phyloP scores from a whole-genome alignment of 2,329 filamentous ascomycete species.

The Cladophialophora chaetospira region DNA sequence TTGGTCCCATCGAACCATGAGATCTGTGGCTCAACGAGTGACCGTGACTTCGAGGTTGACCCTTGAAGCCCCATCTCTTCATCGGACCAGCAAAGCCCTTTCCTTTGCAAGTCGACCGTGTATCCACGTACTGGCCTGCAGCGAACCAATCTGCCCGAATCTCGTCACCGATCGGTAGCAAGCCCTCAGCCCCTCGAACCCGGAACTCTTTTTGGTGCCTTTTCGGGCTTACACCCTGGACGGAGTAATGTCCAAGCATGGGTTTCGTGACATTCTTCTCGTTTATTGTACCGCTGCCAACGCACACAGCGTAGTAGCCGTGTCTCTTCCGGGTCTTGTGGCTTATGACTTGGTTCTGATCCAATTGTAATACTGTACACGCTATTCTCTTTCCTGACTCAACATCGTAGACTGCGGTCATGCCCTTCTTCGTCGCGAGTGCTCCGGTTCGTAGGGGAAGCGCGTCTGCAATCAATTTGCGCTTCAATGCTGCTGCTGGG shows the following conservation, averaged over 20 bases:
- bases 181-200: constrained; percentile 71
- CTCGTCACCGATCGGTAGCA: constrained; percentile 72
- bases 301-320: constrained; percentile 92
- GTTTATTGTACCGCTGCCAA: constrained; percentile 76
- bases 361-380: constrained; percentile 91
- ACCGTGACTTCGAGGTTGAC: constrained; percentile 91
- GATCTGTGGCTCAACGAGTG: constrained; percentile 92
- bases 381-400: constrained; percentile 74
- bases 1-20: constrained; percentile 85
- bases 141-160: constrained; percentile 89
- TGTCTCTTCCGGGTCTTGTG: constrained; percentile 79
- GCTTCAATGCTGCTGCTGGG: constrained; percentile 60
- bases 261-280: constrained; percentile 77
- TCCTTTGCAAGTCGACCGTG: constrained; percentile 74
- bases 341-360: constrained; percentile 84
- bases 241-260: constrained; percentile 83
- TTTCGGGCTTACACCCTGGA: constrained; percentile 80
- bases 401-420: constrained; percentile 84
- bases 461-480: constrained; percentile 53
- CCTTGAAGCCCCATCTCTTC: constrained; percentile 89
- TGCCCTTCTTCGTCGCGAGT: constrained; percentile 88
- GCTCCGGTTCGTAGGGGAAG: constrained; percentile 74
- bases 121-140: constrained; percentile 87
- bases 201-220: constrained; percentile 81
- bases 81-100: constrained; percentile 97